These are phyloP conservation scores for Pelagomonas calceolata DNA, from an alignment of 108 stramenopile genomes.

Conservation along the genomic window DNA sequence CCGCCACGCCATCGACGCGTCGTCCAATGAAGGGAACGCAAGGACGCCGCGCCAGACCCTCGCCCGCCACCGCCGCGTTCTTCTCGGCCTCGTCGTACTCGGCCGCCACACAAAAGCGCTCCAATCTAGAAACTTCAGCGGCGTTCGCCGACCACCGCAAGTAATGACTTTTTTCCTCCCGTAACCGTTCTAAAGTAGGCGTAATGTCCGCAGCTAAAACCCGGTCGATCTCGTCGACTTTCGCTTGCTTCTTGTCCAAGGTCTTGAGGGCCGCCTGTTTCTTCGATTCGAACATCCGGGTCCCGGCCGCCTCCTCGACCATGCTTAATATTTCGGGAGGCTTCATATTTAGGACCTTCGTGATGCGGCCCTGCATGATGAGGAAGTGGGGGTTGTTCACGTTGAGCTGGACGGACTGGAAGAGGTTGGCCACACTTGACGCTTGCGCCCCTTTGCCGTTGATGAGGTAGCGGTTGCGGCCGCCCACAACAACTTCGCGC, in stretches of 20 bases:
- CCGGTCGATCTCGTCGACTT: conserved; percentile 89
- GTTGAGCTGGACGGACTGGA: conserved; percentile 99
- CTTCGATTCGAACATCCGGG: conserved; percentile 98
- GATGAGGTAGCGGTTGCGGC: conserved; percentile 95
- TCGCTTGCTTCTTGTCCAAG: conserved; percentile 95
- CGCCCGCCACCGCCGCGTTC: too few species aligned
- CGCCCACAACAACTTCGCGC: conserved; percentile 88
- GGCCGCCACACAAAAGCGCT: too few species aligned
- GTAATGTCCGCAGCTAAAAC: conserved; percentile 91
- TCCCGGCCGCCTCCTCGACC: conserved; percentile 99
- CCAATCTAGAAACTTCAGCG: too few species aligned
- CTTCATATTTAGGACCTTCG: conserved; percentile 99
- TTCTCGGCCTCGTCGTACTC: too few species aligned
- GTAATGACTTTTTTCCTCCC: conserved; percentile 88
- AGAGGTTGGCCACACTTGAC: conserved; percentile 87
- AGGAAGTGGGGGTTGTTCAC: conserved; percentile 99
- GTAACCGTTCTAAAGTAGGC: conserved; percentile 83
- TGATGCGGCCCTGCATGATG: conserved; percentile 98
- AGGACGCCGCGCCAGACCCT: too few species aligned
- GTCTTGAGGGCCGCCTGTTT: conserved; percentile 85
- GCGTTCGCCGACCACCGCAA: conserved; percentile 18
- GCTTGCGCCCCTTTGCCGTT: conserved; percentile 85
- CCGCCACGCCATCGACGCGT: too few species aligned
- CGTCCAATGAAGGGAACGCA: too few species aligned
- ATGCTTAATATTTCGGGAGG: conserved; percentile 95